Percentiles rank a stretch among this genome's conserved stretches.
phyloP scores from a whole-genome alignment of 805 yeast genomes.

The Sugiyamaella boreocaroliniensis region DNA sequence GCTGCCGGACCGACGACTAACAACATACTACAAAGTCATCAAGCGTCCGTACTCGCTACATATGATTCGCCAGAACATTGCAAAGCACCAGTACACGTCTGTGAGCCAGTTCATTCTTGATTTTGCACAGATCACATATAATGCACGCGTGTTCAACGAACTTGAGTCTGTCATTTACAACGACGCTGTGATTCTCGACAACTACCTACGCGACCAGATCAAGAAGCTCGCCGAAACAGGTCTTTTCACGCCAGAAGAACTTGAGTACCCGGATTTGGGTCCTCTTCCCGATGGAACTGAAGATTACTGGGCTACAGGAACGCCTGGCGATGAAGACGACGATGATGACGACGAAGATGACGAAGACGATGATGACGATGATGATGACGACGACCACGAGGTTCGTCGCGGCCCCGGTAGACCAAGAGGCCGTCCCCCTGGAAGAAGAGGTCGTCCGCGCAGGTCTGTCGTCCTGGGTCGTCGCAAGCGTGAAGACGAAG shows the following conservation, averaged over 20 bases:
- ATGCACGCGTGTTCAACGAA: constrained; percentile 78
- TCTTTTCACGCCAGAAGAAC: constrained; percentile 29
- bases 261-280: constrained; percentile 60
- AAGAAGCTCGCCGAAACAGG: constrained; percentile 44
- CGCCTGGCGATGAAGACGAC: constrained; percentile 18
- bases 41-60: constrained; percentile 76
- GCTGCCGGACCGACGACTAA: constrained; percentile 63
- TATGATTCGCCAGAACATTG: constrained; percentile 53
- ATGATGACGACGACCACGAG: constrained; percentile 24
- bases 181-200: constrained; percentile 58
- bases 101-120: constrained; percentile 70
- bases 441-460: constrained; percentile 26
- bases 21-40: constrained; percentile 76
- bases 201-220: constrained; percentile 42
- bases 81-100: constrained; percentile 45
- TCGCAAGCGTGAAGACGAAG: constrained; percentile 24
- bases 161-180: constrained; percentile 59
- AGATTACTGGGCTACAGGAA: constrained; percentile 14
- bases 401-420: constrained; percentile 23
- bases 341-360: constrained; percentile 27
- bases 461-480: constrained; percentile 20
- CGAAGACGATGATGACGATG: constrained; percentile 23
- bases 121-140: constrained; percentile 80
- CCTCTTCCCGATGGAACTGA: constrained; percentile 36
- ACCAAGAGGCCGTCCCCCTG: constrained; percentile 27